Base-by-base conservation (phyloP, 176 grass and related monocot genomes). In the Triticum timopheevii region DNA sequence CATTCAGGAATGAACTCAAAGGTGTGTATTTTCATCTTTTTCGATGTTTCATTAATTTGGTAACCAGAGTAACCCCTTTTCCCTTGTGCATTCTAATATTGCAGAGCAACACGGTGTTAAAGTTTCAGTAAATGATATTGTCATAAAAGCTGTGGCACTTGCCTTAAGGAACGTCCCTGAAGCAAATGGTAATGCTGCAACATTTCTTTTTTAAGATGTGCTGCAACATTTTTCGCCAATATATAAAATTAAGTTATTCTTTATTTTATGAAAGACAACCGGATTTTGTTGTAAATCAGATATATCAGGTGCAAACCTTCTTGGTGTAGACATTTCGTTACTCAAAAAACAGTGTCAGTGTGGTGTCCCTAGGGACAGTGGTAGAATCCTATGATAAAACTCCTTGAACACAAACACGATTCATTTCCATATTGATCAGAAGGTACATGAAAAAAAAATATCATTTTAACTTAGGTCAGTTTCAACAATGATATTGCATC, bases 141-240 rank as follows among this genome's bases (percentile, higher is more conserved):
- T 99, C 76, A 93, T 99, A 93, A 96, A 99, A 93, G 97, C 94
- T 87, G 97, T 99, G 77, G 94, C 97, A 78, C 78, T 99, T 90
- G 94, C 97, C 76, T 94, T 99, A 70, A 87, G 92, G 85, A 91
- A 94, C 34, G 92, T 96, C 58, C 94, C 97, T 83, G 90, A 90
- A 88, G 97, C 94, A 87, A 99, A 99, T 85, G 94, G 97, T 99
- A 99, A 86, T 79, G 83, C 24, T 75, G n/a, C 44, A 61, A 40
- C 13, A 68, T 71, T 33, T 50, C 56, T 73, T 64, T 47, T 52
- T 2, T 52, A 52, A 52, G 49, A 52, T 16, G 15, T 79, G 80
- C 24, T 78, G 27, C 44, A 61, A 40, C 15, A 69, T 66, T 25
- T 52, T 45, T 59, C 58, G 63, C 22, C 63, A 62, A 22, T 13